Percentiles rank a stretch among this genome's conserved stretches.
These are phyloP conservation scores for Fraxinus albicans DNA, from an alignment of 305 asterid genomes.

Conservation along the genomic window DNA sequence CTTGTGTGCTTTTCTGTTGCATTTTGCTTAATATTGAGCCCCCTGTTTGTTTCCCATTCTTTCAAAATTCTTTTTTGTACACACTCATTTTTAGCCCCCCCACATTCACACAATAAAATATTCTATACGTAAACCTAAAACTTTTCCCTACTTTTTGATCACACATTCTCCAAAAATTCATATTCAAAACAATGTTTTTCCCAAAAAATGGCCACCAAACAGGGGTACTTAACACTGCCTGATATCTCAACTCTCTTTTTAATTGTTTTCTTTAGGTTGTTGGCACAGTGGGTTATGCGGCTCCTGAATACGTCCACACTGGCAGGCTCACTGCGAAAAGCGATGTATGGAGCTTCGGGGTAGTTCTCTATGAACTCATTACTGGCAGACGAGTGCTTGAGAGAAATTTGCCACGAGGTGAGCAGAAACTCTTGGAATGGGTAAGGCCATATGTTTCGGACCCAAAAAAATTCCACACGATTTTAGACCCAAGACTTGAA, in stretches of 20 bases:
- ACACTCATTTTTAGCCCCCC: no score
- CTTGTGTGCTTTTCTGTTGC: background rate
- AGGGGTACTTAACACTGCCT: background rate
- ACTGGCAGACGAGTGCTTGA: slow-evolving; percentile 90
- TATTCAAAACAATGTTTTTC: no score
- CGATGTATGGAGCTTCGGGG: slow-evolving; percentile 96
- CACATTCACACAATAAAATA: no score
- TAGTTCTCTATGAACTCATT: slow-evolving; percentile 82
- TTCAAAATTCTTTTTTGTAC: no score
- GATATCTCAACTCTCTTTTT: background rate
- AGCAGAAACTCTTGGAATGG: slow-evolving; percentile 93
- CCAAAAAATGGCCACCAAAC: no score
- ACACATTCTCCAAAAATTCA: no score
- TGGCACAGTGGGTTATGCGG: slow-evolving; percentile 94
- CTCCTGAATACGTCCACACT: slow-evolving; percentile 82
- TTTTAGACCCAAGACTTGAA: slow-evolving; percentile 65
- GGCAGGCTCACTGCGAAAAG: slow-evolving; percentile 87
- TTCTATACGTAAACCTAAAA: no score
- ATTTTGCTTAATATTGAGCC: background rate
- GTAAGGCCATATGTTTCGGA: slow-evolving; percentile 81
- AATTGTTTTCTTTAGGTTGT: slow-evolving; percentile 52
- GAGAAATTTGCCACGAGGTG: slow-evolving; percentile 77
- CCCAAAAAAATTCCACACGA: slow-evolving; percentile 69
- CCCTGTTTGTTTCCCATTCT: no score
- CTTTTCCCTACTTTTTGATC: no score